Percentiles rank a stretch among this genome's conserved stretches.
Conservation (phyloP, 495 filamentous ascomycete species). For the Zalerion maritima region DNA sequence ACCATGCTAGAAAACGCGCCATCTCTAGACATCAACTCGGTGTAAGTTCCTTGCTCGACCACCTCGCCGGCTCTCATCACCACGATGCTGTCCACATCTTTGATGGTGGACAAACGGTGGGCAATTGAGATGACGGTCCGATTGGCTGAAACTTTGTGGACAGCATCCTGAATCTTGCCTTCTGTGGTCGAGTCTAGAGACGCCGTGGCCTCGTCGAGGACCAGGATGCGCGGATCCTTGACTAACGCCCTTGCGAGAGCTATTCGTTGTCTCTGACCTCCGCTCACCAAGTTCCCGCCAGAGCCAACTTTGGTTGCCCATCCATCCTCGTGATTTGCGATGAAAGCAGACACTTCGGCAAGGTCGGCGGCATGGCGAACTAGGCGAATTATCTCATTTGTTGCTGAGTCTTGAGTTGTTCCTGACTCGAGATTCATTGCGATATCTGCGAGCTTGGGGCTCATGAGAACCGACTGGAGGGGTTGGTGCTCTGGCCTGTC, state of each 20-base stretch:
- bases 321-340: slow-evolving; percentile 20
- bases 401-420: slow-evolving; percentile 1
- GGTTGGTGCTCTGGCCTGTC: slow-evolving; percentile 30
- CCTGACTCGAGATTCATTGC: not conserved
- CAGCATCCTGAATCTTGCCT: slow-evolving; percentile 34
- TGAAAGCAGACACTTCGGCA: slow-evolving; percentile 27
- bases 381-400: slow-evolving; percentile 19
- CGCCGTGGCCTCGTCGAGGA: slow-evolving; percentile 45
- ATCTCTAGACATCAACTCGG: slow-evolving; percentile 18
- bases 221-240: slow-evolving; percentile 28
- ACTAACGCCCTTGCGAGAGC: slow-evolving; percentile 41
- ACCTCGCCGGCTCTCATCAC: slow-evolving; percentile 42
- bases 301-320: slow-evolving; percentile 35
- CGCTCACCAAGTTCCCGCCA: slow-evolving; percentile 31
- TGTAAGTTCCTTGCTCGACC: slow-evolving; percentile 40
- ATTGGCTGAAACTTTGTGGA: slow-evolving; percentile 29
- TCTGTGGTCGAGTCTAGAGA: slow-evolving; percentile 40
- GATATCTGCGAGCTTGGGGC: not conserved
- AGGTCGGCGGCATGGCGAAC: slow-evolving; percentile 19
- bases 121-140: slow-evolving; percentile 62
- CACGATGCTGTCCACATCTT: slow-evolving; percentile 44
- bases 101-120: slow-evolving; percentile 54
- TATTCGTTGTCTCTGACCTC: slow-evolving; percentile 49
- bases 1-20: slow-evolving; percentile 30
- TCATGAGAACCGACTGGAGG: slow-evolving; percentile 18